Conservation (phyloP, 345 rosid species). For the Brassica carinata region DNA sequence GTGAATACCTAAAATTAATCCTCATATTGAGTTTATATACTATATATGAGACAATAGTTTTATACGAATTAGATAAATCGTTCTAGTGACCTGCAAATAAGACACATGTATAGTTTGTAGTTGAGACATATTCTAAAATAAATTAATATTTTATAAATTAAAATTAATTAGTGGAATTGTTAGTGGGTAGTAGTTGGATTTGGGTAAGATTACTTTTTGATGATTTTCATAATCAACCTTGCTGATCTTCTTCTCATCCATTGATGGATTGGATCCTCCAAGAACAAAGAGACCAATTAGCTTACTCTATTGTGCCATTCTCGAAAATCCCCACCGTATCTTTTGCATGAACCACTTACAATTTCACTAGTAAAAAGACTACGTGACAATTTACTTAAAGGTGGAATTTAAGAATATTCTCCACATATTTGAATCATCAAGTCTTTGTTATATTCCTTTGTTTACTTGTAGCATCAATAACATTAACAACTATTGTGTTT, state of each 20-base stretch:
- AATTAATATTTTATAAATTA: background rate
- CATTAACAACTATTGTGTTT: background rate
- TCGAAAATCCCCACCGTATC: conserved; percentile 16
- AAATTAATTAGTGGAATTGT: conserved; percentile 35
- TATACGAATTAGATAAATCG: conserved; percentile 2
- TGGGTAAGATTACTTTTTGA: conserved; percentile 38
- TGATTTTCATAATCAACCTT: conserved; percentile 32
- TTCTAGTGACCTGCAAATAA: conserved; percentile 25
- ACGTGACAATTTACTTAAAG: conserved; percentile 24
- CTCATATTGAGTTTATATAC: background rate
- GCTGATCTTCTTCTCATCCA: conserved; percentile 42
- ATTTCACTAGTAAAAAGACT: conserved; percentile 12
- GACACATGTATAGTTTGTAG: conserved; percentile 33
- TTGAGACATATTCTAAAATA: background rate
- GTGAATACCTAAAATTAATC: background rate
- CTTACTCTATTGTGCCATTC: conserved; percentile 35
- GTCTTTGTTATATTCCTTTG: background rate
- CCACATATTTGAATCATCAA: background rate
- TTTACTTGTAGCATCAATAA: background rate
- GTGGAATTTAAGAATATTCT: conserved; percentile 30
- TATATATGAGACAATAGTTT: background rate
- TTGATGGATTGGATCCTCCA: conserved; percentile 39
- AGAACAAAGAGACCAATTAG: conserved; percentile 37
- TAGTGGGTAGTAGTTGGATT: conserved; percentile 44
- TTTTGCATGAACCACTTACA: conserved; percentile 36